phyloP scores from a whole-genome alignment of 345 rosid genomes.

The Cardamine occulta region DNA sequence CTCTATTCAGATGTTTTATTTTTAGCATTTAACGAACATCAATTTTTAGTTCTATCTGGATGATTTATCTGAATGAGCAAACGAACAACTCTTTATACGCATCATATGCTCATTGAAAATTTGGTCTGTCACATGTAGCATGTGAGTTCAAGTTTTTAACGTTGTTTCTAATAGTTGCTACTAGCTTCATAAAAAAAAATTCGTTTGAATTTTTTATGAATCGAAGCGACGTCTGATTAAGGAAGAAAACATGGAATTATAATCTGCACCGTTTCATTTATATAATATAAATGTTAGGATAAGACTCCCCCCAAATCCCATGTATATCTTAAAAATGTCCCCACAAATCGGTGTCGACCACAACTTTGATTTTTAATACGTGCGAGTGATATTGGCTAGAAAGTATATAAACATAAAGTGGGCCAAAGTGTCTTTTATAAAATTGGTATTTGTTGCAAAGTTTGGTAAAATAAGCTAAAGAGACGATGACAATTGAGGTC shows the following conservation, averaged over 20 bases:
- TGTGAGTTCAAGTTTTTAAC: slow-evolving; percentile 20
- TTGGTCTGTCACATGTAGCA: slow-evolving; percentile 22
- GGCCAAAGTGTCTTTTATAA: slow-evolving; percentile 20
- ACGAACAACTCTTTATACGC: background rate
- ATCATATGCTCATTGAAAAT: slow-evolving; percentile 17
- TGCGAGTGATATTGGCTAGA: slow-evolving; percentile 21
- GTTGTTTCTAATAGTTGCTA: slow-evolving; percentile 5
- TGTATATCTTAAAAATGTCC: slow-evolving; percentile 32
- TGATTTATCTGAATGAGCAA: too few relatives aligned
- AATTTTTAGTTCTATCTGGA: too few relatives aligned
- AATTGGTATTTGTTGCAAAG: slow-evolving; percentile 16
- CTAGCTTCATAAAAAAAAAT: background rate
- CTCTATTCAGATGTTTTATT: too few relatives aligned
- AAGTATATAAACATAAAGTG: slow-evolving; percentile 30
- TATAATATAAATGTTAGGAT: slow-evolving; percentile 12
- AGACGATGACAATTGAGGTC: slow-evolving; percentile 24
- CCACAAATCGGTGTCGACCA: slow-evolving; percentile 34
- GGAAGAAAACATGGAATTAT: slow-evolving; percentile 6
- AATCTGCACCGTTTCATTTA: background rate
- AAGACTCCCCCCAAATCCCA: slow-evolving; percentile 14
- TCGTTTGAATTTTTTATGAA: background rate
- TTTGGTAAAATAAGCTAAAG: slow-evolving; percentile 34
- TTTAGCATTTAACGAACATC: too few relatives aligned
- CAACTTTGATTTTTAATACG: slow-evolving; percentile 23
- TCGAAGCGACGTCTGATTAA: slow-evolving; percentile 9